These are phyloP conservation scores for Coemansia sp. DNA, from an alignment of 192 early-diverging fungal genomes.

Conservation along the genomic window DNA sequence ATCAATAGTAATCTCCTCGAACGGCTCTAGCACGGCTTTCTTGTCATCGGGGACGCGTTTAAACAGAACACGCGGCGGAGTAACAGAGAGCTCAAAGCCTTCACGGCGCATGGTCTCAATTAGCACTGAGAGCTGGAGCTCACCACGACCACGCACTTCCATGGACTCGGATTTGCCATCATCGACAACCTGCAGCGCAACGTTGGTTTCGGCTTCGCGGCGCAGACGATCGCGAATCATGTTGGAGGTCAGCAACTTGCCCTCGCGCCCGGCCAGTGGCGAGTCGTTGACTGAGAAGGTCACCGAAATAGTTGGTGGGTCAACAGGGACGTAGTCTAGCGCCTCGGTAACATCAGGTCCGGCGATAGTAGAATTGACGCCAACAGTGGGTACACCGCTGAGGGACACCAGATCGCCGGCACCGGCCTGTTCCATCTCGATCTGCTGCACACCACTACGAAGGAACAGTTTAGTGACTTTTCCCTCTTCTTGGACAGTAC, in stretches of 20 bases:
- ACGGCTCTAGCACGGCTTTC: constrained; percentile 65
- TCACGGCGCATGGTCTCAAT: constrained; percentile 90
- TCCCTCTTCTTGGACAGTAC: constrained; percentile 65
- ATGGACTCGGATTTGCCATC: constrained; percentile 66
- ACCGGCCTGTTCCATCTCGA: constrained; percentile 69
- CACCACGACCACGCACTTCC: constrained; percentile 86
- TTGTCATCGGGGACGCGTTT: constrained; percentile 60
- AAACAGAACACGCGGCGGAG: constrained; percentile 79
- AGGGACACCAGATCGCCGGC: constrained; percentile 82
- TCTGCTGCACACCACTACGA: constrained; percentile 69
- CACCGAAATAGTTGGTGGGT: constrained; percentile 85
- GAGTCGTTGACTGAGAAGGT: constrained; percentile 85
- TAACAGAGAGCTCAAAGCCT: constrained; percentile 82
- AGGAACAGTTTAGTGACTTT: constrained; percentile 75
- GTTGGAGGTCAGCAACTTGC: constrained; percentile 70
- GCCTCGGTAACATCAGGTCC: constrained; percentile 56
- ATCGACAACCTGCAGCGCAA: constrained; percentile 72
- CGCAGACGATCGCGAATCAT: constrained; percentile 75
- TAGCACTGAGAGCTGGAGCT: constrained; percentile 82
- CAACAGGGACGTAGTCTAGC: constrained; percentile 74
- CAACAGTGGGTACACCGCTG: constrained; percentile 70
- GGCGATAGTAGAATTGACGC: constrained; percentile 81
- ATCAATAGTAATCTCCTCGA: constrained; percentile 83
- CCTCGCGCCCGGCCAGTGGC: constrained; percentile 78
- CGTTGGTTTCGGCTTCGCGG: constrained; percentile 79